Evolutionary conservation across 2,329 filamentous ascomycete genomes (phyloP), one percentile per base, ranked within the genome.

Genomic region (Xylaria sp.): DNA sequence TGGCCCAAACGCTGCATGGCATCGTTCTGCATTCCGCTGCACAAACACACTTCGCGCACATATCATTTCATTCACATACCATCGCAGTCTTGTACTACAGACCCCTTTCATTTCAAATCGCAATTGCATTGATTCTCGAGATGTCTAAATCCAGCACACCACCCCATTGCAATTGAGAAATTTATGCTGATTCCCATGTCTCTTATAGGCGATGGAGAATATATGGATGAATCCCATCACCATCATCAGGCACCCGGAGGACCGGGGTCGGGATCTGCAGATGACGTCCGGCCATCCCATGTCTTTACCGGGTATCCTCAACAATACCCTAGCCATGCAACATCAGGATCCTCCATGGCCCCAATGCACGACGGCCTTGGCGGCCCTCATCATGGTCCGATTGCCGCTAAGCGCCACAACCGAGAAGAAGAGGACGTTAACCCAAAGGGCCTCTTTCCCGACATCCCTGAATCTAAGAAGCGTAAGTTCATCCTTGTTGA

Each of bases 401-500:
- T 75, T 73, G 77, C 77, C 54, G 79, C 74, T 77, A 73, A 75
- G 61, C 76, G 75, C 54, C 70, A 71, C 31, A 75, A 72, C 61
- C 71, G 70, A 56, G 76, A 80, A 65, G 81, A 87, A 73, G 84
- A 87, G 68, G 84, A 87, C 69, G 83, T 90, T 75, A 87, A 88
- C 70, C 83, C 91, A 62, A 87, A 90, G 18, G 89, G 90, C 58
- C 88, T 98, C 54, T 98, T 98, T 80, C 93, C 94, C 58, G 92
- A 96, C 73, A 88, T 97, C 62, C 94, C 94, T 1, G 94, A 96
- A 76, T 90, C 91, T 62, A 97, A 97, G 83, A 93, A 94, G 77
- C 92, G 95, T 78, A 98, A 98, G 81, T 98, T 98, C 81, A 97
- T 98, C 74, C 88, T 98, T 10, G 94, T 98, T 33, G 94, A 98